These are phyloP conservation scores for Podosphaera fusca DNA, from an alignment of 2,329 filamentous ascomycete genomes.

Conservation along the genomic window DNA sequence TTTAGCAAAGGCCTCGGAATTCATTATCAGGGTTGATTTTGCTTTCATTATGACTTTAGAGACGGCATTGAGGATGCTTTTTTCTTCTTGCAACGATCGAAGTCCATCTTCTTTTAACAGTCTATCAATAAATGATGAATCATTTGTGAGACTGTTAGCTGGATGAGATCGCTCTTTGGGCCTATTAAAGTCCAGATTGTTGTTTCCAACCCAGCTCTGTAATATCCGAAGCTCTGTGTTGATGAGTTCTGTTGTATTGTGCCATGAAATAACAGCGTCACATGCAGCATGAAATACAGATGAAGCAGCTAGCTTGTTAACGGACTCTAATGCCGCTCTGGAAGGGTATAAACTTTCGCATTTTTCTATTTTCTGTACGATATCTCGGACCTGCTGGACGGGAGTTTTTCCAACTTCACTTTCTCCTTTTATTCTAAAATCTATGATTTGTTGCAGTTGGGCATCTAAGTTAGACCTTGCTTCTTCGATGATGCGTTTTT, in stretches of 20 bases:
- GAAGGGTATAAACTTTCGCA: slow-evolving; percentile 72
- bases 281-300: slow-evolving; percentile 59
- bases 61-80: slow-evolving; percentile 67
- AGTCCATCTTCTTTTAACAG: slow-evolving; percentile 90
- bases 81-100: slow-evolving; percentile 70
- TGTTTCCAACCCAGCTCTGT: slow-evolving; percentile 91
- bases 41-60: slow-evolving; percentile 78
- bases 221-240: slow-evolving; percentile 81
- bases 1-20: slow-evolving; percentile 63
- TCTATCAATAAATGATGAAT: slow-evolving; percentile 81
- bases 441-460: slow-evolving; percentile 66
- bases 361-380: slow-evolving; percentile 76
- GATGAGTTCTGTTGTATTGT: slow-evolving; percentile 91
- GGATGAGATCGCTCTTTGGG: slow-evolving; percentile 44
- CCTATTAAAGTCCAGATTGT: slow-evolving; percentile 75
- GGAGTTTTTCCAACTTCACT: slow-evolving; percentile 71
- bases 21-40: slow-evolving; percentile 72
- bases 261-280: slow-evolving; percentile 80
- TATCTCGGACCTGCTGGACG: slow-evolving; percentile 68
- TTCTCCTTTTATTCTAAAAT: slow-evolving; percentile 84
- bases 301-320: slow-evolving; percentile 57
- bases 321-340: slow-evolving; percentile 45
- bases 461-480: slow-evolving; percentile 49
- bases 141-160: slow-evolving; percentile 57
- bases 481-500: slow-evolving; percentile 74